Evolutionary conservation across 2,329 filamentous ascomycete genomes (phyloP).

Genomic region (Fusarium nodosum): DNA sequence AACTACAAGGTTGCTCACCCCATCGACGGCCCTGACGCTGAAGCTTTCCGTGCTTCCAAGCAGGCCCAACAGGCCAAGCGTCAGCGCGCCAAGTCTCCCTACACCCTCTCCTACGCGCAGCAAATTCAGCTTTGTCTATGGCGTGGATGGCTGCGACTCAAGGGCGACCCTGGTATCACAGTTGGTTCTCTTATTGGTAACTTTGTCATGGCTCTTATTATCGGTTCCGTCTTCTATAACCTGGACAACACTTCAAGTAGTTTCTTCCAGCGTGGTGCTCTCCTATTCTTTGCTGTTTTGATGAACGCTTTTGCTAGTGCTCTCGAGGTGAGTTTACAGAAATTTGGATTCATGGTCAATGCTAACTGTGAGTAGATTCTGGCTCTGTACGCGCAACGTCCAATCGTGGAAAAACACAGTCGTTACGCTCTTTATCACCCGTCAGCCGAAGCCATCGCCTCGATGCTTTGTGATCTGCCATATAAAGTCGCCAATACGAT

Average conservation of each 20-base stretch:
- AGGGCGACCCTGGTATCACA: conserved; percentile 81
- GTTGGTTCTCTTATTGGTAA: conserved; percentile 79
- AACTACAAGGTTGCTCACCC: conserved; percentile 67
- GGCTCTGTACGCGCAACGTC: conserved; percentile 87
- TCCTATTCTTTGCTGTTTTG: conserved; percentile 89
- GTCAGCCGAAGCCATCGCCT: conserved; percentile 87
- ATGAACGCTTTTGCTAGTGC: conserved; percentile 87
- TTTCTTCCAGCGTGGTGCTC: conserved; percentile 83
- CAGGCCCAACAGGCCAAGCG: conserved; percentile 68
- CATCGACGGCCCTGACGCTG: conserved; percentile 68
- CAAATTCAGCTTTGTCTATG: conserved; percentile 84
- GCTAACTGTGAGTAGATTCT: conserved; percentile 69
- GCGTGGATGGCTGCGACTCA: conserved; percentile 83
- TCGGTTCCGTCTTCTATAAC: conserved; percentile 86
- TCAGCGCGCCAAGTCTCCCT: conserved; percentile 79
- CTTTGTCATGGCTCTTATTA: conserved; percentile 80
- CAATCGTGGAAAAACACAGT: conserved; percentile 91
- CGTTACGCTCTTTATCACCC: conserved; percentile 92
- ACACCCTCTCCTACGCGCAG: conserved; percentile 81
- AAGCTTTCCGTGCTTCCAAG: conserved; percentile 68
- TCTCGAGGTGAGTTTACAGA: conserved; percentile 69
- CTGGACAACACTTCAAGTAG: conserved; percentile 73
- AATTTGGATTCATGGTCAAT: neutral
- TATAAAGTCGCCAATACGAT: conserved; percentile 80
- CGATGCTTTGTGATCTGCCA: conserved; percentile 88